phyloP scores from a whole-genome alignment of 306 rosid species.

The Leucaena leucocephala region DNA sequence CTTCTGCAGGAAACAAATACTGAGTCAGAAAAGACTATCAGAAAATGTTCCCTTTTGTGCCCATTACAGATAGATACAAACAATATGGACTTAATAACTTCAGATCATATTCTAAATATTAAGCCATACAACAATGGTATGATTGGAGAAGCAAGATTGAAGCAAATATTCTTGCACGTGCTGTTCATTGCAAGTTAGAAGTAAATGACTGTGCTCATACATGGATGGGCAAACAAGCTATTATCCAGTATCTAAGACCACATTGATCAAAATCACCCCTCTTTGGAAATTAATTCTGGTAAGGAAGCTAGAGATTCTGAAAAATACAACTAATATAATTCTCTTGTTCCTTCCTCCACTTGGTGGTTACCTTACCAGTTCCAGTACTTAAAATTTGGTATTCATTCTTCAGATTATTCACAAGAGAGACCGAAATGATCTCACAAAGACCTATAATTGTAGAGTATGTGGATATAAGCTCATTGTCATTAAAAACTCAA shows the following conservation, averaged over 20 bases:
- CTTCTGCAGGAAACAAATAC: constrained; percentile 61
- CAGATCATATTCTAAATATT: background rate
- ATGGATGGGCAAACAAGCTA: background rate
- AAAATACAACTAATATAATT: constrained; percentile 3
- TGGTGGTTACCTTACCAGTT: constrained; percentile 16
- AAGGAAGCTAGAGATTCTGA: background rate
- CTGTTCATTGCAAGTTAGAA: constrained; percentile 3
- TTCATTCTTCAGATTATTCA: constrained; percentile 13
- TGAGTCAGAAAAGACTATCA: constrained; percentile 29
- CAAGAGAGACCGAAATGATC: constrained; percentile 16
- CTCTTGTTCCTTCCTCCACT: constrained; percentile 30
- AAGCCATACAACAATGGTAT: background rate
- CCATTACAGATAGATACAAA: constrained; percentile 7
- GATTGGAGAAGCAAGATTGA: background rate
- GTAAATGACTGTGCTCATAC: background rate
- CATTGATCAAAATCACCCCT: constrained; percentile 18
- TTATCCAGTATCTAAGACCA: background rate
- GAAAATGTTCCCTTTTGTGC: background rate
- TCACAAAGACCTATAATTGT: background rate
- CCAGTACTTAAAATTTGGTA: background rate
- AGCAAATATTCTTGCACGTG: background rate
- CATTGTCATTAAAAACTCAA: background rate
- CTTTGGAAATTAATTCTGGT: background rate
- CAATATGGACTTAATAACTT: background rate
- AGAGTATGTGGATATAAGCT: background rate